Evolutionary conservation across 2,329 filamentous ascomycete species (phyloP).

Genomic region (Aspergillus ibericus): DNA sequence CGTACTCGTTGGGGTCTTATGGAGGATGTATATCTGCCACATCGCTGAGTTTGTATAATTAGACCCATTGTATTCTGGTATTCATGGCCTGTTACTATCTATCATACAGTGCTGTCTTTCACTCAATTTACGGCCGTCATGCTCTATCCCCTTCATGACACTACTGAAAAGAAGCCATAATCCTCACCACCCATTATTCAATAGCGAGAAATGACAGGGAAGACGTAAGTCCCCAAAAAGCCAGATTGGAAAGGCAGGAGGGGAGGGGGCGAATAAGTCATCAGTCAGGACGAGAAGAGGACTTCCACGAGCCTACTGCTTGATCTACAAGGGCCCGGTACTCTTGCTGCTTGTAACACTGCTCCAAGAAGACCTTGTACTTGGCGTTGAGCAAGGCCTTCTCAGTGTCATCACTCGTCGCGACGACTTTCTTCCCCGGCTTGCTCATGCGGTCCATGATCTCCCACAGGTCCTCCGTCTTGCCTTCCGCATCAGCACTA

Average conservation of each 20-base stretch:
- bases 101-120: background rate
- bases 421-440: slow-evolving; percentile 78
- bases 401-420: slow-evolving; percentile 69
- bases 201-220: background rate
- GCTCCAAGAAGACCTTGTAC: slow-evolving; percentile 93
- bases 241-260: no score
- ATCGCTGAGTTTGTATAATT: background rate
- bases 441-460: slow-evolving; percentile 99
- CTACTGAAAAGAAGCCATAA: background rate
- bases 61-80: background rate
- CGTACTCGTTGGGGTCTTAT: background rate
- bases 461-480: slow-evolving; percentile 84
- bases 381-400: slow-evolving; percentile 81
- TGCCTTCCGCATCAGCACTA: slow-evolving; percentile 71
- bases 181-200: background rate
- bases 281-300: background rate
- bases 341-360: slow-evolving; percentile 79
- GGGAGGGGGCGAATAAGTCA: background rate
- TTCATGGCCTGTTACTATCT: background rate
- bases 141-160: background rate
- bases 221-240: background rate
- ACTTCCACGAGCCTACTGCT: slow-evolving; percentile 48
- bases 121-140: background rate
- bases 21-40: background rate
- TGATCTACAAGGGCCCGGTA: slow-evolving; percentile 79